phyloP scores from a whole-genome alignment of 2,329 filamentous ascomycete species.

The Nigrospora osmanthi region DNA sequence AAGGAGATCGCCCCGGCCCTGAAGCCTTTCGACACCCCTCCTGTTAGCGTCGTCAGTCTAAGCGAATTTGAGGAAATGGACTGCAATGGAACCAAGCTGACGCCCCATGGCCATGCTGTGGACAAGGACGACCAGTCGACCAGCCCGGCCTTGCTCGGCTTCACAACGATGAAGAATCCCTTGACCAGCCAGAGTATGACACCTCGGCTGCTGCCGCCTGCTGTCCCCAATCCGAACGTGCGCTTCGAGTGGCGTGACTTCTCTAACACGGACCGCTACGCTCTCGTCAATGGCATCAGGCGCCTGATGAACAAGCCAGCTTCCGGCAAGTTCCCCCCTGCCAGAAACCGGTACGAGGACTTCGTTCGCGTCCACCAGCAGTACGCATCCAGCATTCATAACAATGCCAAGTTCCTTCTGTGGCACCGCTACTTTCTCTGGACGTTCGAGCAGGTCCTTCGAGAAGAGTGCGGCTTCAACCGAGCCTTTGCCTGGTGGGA shows the following conservation, averaged over 20 bases:
- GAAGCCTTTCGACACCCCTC: too few relatives aligned
- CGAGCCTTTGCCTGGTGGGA: constrained; percentile 23
- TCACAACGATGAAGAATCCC: too few relatives aligned
- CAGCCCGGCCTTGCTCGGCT: too few relatives aligned
- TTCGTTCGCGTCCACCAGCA: too few relatives aligned
- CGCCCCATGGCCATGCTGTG: too few relatives aligned
- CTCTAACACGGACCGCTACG: constrained; percentile 17
- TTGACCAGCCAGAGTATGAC: neutral
- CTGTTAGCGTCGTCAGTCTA: too few relatives aligned
- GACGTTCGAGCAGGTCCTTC: constrained; percentile 12
- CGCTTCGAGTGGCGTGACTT: too few relatives aligned
- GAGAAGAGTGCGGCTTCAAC: constrained; percentile 23
- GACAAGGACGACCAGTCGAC: too few relatives aligned
- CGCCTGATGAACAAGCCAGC: constrained; percentile 18
- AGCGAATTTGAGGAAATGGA: too few relatives aligned
- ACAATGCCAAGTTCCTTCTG: constrained; percentile 20
- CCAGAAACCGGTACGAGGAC: constrained; percentile 23
- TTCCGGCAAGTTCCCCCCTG: constrained; percentile 14
- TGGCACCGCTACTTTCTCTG: constrained; percentile 19
- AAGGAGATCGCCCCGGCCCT: too few relatives aligned
- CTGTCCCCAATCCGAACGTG: constrained; percentile 13
- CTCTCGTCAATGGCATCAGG: constrained; percentile 19
- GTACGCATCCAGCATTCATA: constrained; percentile 23
- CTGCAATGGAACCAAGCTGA: too few relatives aligned
- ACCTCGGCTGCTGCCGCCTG: neutral